phyloP scores from a whole-genome alignment of 2,329 filamentous ascomycete species.

The Tolypocladium pustulatum region DNA sequence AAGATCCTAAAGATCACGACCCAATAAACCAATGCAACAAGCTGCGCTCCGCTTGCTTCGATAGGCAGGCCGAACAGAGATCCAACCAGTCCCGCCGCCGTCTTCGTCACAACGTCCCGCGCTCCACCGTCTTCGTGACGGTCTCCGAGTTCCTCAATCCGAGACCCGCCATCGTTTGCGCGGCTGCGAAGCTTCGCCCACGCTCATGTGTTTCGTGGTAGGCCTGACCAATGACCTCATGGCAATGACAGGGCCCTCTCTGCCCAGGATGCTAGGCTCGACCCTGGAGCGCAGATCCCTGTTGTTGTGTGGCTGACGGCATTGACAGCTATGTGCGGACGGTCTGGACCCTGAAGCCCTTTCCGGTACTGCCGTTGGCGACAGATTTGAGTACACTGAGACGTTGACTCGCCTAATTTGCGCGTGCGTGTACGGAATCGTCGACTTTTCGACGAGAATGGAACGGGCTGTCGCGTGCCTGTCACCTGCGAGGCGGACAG shows the following conservation, averaged over 20 bases:
- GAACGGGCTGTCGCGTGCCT: background rate
- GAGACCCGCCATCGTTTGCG: background rate
- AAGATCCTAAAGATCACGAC: background rate
- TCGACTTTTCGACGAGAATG: background rate
- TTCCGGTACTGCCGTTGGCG: background rate
- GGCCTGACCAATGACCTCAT: slow-evolving; percentile 4
- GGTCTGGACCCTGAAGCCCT: background rate
- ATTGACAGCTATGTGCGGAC: background rate
- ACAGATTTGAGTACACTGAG: background rate
- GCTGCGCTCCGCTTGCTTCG: background rate
- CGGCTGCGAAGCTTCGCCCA: background rate
- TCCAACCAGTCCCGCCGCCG: too few relatives aligned
- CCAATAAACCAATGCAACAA: background rate
- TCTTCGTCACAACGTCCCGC: too few relatives aligned
- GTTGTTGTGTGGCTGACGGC: background rate
- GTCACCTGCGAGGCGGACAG: background rate
- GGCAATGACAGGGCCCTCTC: background rate
- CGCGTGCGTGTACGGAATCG: background rate
- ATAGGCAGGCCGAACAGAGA: background rate
- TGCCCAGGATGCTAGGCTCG: background rate
- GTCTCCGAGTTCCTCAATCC: background rate
- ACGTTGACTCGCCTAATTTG: background rate
- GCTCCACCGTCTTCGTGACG: background rate
- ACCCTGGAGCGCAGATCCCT: background rate
- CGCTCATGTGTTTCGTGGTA: background rate